Evolutionary conservation across 202 grass and related monocot species (phyloP).

Genomic region (Thinopyrum obtusiflorum): DNA sequence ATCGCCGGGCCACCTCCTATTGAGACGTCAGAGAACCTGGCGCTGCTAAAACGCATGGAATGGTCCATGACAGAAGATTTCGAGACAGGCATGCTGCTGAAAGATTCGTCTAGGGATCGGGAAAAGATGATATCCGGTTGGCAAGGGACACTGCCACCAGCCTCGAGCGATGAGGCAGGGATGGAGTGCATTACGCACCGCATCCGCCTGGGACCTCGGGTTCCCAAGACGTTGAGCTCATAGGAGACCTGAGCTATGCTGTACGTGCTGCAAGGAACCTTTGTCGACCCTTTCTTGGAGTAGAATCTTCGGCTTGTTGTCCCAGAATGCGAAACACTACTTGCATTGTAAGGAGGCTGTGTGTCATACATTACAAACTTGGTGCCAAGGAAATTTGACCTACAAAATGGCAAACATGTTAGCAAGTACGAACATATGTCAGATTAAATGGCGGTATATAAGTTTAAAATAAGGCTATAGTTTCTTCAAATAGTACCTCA

Average conservation of each 20-base stretch:
- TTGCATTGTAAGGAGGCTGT: conserved; percentile 33
- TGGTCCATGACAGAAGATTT: conserved; percentile 49
- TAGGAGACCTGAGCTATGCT: conserved; percentile 76
- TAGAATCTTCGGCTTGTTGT: conserved; percentile 65
- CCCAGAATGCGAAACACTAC: conserved; percentile 27
- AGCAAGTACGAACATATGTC: conserved; percentile 20
- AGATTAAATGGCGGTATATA: not conserved
- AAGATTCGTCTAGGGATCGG: conserved; percentile 51
- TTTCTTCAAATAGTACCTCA: conserved; percentile 51
- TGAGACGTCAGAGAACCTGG: conserved; percentile 58
- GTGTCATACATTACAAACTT: conserved; percentile 74
- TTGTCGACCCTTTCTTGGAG: conserved; percentile 56
- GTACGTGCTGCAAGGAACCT: conserved; percentile 59
- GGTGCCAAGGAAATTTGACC: conserved; percentile 65
- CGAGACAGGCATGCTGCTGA: conserved; percentile 45
- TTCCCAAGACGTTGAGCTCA: conserved; percentile 81
- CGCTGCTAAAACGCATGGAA: conserved; percentile 64
- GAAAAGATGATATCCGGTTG: conserved; percentile 43
- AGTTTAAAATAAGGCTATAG: not conserved
- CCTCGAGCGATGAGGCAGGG: conserved; percentile 63
- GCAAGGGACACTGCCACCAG: conserved; percentile 63
- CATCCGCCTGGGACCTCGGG: conserved; percentile 84
- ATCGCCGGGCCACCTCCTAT: conserved; percentile 16
- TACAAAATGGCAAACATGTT: conserved; percentile 28
- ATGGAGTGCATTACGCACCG: conserved; percentile 89